Evolutionary conservation across 306 rosid species (phyloP).

Genomic region (Quercus parvula): DNA sequence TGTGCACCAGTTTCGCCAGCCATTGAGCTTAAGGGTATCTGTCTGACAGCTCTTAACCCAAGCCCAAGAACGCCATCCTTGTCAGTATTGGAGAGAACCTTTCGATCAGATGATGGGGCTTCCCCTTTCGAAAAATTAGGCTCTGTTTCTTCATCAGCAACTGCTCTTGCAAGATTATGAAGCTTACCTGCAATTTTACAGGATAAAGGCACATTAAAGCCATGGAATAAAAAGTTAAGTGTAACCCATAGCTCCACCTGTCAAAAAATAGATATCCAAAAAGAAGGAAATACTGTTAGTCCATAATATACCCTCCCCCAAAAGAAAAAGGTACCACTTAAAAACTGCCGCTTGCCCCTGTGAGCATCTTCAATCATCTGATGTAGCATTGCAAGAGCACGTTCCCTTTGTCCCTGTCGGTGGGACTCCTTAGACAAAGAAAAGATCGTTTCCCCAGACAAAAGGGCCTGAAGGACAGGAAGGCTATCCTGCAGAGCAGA

Average conservation of each 20-base stretch:
- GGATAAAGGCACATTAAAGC: slow-evolving; percentile 22
- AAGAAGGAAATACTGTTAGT: background rate
- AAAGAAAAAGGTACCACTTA: slow-evolving; percentile 60
- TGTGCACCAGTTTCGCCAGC: slow-evolving; percentile 50
- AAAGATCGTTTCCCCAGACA: slow-evolving; percentile 63
- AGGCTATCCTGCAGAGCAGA: slow-evolving; percentile 67
- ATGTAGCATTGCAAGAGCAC: slow-evolving; percentile 90
- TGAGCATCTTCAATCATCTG: slow-evolving; percentile 99
- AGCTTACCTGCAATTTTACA: slow-evolving; percentile 71
- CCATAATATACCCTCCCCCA: background rate
- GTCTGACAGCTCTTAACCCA: slow-evolving; percentile 76
- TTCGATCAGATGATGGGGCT: slow-evolving; percentile 57
- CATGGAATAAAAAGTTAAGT: slow-evolving; percentile 6
- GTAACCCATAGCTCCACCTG: slow-evolving; percentile 7
- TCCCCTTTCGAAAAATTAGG: slow-evolving; percentile 64
- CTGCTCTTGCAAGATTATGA: slow-evolving; percentile 97
- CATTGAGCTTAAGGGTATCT: slow-evolving; percentile 51
- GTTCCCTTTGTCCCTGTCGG: slow-evolving; percentile 89
- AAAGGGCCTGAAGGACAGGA: slow-evolving; percentile 64
- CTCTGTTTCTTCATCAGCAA: slow-evolving; percentile 91
- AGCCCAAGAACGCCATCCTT: slow-evolving; percentile 79
- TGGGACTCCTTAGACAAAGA: slow-evolving; percentile 63
- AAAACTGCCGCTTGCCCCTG: slow-evolving; percentile 86
- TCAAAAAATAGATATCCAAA: background rate
- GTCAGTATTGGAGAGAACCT: slow-evolving; percentile 51